Percentiles rank a stretch among this genome's conserved stretches.
Conservation (phyloP, 225 moss, liverwort and hornwort species). For the Physcomitrium patens region DNA sequence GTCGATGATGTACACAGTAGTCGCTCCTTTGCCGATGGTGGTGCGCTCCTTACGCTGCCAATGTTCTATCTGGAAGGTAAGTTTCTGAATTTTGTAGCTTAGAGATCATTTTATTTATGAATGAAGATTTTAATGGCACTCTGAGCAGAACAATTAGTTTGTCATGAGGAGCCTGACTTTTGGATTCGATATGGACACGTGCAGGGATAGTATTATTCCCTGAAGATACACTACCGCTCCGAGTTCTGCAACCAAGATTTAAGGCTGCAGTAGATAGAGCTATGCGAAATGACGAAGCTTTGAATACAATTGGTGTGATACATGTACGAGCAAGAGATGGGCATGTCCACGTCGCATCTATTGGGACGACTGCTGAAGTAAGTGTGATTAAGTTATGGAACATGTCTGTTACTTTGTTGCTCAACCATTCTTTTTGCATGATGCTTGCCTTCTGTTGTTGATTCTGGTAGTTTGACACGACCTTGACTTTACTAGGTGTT, state of each 20-base stretch:
- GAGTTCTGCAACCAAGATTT: slow-evolving; percentile 90
- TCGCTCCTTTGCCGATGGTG: slow-evolving; percentile 76
- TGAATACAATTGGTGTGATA: slow-evolving; percentile 89
- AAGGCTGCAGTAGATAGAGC: slow-evolving; percentile 94
- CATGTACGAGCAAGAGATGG: slow-evolving; percentile 78
- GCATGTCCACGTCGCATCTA: slow-evolving; percentile 77
- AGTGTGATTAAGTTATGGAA: slow-evolving; percentile 10
- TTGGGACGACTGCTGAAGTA: slow-evolving; percentile 96
- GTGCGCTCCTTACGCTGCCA: slow-evolving; percentile 79
- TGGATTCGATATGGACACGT: slow-evolving; percentile 28
- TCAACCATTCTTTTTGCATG: slow-evolving; percentile 20
- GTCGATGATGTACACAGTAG: slow-evolving; percentile 75
- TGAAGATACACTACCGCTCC: slow-evolving; percentile 85
- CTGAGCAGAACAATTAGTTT: slow-evolving; percentile 9
- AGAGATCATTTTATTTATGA: slow-evolving; percentile 9
- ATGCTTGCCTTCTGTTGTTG: background rate
- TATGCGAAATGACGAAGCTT: slow-evolving; percentile 79
- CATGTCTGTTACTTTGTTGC: background rate
- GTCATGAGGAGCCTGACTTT: slow-evolving; percentile 21
- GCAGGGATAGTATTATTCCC: slow-evolving; percentile 93
- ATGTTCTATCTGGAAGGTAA: slow-evolving; percentile 98
- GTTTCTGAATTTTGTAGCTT: background rate
- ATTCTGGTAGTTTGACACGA: slow-evolving; percentile 1
- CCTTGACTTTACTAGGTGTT: slow-evolving; percentile 13
- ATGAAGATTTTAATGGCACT: background rate